Percentiles rank a stretch among this genome's conserved stretches.
Evolutionary conservation across 768 basidiomycete species (phyloP).

Genomic region (Cystobasidium tubakii): DNA sequence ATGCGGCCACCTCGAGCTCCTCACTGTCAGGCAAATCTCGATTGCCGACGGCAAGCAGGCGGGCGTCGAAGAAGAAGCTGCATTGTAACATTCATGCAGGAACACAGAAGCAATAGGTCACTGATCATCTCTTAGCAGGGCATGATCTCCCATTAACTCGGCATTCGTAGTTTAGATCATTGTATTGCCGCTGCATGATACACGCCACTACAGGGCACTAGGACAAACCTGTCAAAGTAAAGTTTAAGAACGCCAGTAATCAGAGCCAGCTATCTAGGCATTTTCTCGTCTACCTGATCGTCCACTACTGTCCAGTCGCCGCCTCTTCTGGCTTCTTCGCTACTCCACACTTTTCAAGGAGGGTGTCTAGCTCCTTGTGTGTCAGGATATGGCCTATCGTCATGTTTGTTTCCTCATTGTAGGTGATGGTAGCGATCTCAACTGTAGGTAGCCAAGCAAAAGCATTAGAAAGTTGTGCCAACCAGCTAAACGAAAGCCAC

Average conservation of each 20-base stretch:
- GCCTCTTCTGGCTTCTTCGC: slow-evolving; percentile 46
- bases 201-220: not conserved
- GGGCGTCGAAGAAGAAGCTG: too few species aligned
- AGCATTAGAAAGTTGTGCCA: too few species aligned
- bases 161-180: too few species aligned
- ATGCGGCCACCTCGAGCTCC: not conserved
- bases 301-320: not conserved
- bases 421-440: slow-evolving; percentile 88
- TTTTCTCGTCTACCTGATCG: not conserved
- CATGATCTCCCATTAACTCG: too few species aligned
- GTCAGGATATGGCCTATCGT: slow-evolving; percentile 46
- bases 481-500: too few species aligned
- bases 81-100: too few species aligned
- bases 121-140: too few species aligned
- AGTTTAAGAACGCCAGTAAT: too few species aligned
- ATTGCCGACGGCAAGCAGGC: not conserved
- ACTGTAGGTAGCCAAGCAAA: slow-evolving; percentile 55
- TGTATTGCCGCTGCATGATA: not conserved
- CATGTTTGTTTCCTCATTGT: slow-evolving; percentile 58
- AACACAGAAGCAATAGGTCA: too few species aligned
- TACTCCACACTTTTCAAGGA: slow-evolving; percentile 47
- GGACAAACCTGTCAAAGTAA: not conserved
- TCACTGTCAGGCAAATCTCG: not conserved
- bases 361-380: slow-evolving; percentile 47
- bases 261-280: not conserved